Percentiles rank a stretch among this genome's conserved stretches.
These are phyloP conservation scores for Fusarium avenaceum DNA, from an alignment of 2,329 filamentous ascomycete genomes.

Conservation along the genomic window DNA sequence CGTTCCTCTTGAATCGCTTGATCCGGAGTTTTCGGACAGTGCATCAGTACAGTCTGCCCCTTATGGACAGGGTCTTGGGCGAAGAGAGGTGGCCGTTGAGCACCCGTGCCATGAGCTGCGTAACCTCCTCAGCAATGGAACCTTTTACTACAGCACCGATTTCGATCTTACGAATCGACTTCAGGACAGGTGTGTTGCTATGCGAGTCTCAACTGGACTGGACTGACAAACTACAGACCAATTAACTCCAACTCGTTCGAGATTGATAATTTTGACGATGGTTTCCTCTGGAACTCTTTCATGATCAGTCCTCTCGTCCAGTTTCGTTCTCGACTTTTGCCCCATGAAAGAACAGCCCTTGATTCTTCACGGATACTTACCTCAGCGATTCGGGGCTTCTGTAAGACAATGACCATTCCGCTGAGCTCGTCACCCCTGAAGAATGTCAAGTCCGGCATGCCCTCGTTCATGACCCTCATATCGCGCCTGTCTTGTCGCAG, in stretches of 20 bases:
- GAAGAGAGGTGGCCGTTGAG: conserved; percentile 79
- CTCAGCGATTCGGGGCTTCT: conserved; percentile 94
- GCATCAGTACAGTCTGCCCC: conserved; percentile 58
- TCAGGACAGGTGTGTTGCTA: conserved; percentile 77
- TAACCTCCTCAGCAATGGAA: conserved; percentile 92
- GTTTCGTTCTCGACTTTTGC: conserved; percentile 85
- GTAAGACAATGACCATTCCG: conserved; percentile 86
- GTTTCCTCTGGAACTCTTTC: conserved; percentile 97
- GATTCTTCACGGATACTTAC: conserved; percentile 90
- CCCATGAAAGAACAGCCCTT: conserved; percentile 80
- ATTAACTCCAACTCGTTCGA: conserved; percentile 84
- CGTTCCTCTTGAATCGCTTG: conserved; percentile 66
- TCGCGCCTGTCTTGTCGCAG: conserved; percentile 90
- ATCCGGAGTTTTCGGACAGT: conserved; percentile 63
- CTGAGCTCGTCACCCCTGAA: conserved; percentile 79
- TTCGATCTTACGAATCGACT: conserved; percentile 95
- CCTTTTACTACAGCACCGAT: conserved; percentile 98
- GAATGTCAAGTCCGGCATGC: conserved; percentile 75
- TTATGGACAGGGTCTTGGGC: conserved; percentile 64
- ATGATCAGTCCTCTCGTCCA: conserved; percentile 95
- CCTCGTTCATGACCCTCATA: conserved; percentile 88
- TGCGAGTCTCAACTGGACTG: neutral
- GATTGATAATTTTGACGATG: conserved; percentile 91
- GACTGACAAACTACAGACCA: conserved; percentile 63
- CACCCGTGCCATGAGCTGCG: conserved; percentile 92